Base-by-base conservation (phyloP, 495 filamentous ascomycete species). In the Bacidia rubella region DNA sequence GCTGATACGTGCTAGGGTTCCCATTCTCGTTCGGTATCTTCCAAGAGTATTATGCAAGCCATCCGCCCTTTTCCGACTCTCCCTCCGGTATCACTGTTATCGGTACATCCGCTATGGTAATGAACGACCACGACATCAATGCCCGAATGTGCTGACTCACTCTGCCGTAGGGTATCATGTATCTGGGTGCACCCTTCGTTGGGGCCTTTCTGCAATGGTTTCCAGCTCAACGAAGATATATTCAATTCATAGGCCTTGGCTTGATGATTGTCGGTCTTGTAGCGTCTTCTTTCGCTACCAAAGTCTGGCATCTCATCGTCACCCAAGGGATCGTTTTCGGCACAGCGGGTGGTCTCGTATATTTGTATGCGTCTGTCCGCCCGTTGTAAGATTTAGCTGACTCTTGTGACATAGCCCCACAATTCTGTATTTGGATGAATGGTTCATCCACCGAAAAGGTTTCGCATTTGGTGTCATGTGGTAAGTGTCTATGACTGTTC, bases 21-120 rank as follows among this genome's bases (percentile, higher is more conserved):
- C 72, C 80, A 2, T 80, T 77, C 55, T 71, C 77, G 0, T 86
- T 74, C 52, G 79, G 79, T 27, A 62, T 81, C 11, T 81, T 81
- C 45, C 75, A 81, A 55, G 68, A 72, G 21, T 80, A 81, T 59
- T 82, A 78, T 54, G 63, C 53, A 39, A 68, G 65, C 12, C 68
- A 75, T 58, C 52, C 64, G 60, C 72, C 66, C 54, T 82, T 69
- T 52, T 61, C 68, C 10, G 35, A 49, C 21, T 46, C 57, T 17
- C 51, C 50, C 17, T 42, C 46, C 11, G 61, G 65, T 40, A 69
- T 79, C n/a, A 69, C 76, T 10, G 66, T 72, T 11, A 74, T 79
- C 45, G 74, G 73, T 38, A 75, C 75, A 20, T 73, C 70, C 11
- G 70, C 67, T 11, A 67, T 65, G 26, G 68, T 70, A 66, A 29